Evolutionary conservation across 495 filamentous ascomycete genomes (phyloP).

Genomic region (Penicillium flavigenum): DNA sequence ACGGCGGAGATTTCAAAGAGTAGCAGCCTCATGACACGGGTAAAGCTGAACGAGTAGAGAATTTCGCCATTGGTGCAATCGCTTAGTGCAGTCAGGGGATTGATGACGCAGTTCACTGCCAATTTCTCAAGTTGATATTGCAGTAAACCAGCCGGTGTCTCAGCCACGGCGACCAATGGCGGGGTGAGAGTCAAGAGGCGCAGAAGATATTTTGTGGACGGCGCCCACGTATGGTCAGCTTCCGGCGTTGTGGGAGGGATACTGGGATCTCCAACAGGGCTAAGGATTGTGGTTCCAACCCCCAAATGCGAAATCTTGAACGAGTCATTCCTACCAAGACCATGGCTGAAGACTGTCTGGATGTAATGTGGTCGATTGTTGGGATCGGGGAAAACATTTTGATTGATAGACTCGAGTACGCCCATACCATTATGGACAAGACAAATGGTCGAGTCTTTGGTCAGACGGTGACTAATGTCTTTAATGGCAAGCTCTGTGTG

Average conservation of each 20-base stretch:
- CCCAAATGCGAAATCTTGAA: slow-evolving; percentile 67
- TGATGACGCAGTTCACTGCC: slow-evolving; percentile 74
- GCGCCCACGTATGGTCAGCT: slow-evolving; percentile 35
- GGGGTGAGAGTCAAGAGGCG: slow-evolving; percentile 52
- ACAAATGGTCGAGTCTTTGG: slow-evolving; percentile 68
- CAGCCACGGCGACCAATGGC: slow-evolving; percentile 47
- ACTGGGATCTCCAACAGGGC: slow-evolving; percentile 41
- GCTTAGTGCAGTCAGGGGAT: slow-evolving; percentile 74
- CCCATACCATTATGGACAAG: slow-evolving; percentile 86
- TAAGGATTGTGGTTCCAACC: slow-evolving; percentile 59
- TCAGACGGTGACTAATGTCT: slow-evolving; percentile 63
- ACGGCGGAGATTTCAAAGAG: slow-evolving; percentile 65
- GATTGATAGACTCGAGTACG: slow-evolving; percentile 68
- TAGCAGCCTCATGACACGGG: slow-evolving; percentile 59
- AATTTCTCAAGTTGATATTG: slow-evolving; percentile 75
- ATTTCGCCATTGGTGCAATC: slow-evolving; percentile 72
- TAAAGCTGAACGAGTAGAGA: slow-evolving; percentile 57
- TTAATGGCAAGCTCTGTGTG: slow-evolving; percentile 57
- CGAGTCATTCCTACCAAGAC: slow-evolving; percentile 50
- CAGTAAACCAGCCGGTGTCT: slow-evolving; percentile 42
- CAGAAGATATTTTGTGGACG: slow-evolving; percentile 48
- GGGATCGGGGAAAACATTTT: slow-evolving; percentile 64
- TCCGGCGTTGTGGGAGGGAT: slow-evolving; percentile 17
- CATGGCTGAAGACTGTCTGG: slow-evolving; percentile 68
- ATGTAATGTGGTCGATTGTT: slow-evolving; percentile 69